These are phyloP conservation scores for Amphichorda felina DNA, from an alignment of 2,329 filamentous ascomycete species.

Conservation along the genomic window DNA sequence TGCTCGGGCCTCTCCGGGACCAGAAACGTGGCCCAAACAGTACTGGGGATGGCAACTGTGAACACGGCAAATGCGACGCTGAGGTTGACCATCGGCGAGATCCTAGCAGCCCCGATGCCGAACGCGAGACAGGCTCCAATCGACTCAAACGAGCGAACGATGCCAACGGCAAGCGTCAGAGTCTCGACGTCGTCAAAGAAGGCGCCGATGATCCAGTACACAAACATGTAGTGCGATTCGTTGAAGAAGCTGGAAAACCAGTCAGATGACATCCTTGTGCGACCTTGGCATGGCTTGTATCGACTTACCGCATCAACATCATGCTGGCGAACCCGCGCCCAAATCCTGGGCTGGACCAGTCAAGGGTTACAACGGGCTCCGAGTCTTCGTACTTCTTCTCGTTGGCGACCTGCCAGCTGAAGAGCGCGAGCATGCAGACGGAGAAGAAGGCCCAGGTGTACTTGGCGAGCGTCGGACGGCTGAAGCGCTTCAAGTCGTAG, in stretches of 20 bases:
- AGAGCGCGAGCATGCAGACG: constrained; percentile 26
- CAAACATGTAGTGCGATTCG: constrained; percentile 29
- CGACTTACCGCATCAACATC: neutral
- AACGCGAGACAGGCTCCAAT: constrained; percentile 33
- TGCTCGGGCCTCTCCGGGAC: constrained; percentile 21
- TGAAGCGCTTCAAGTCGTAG: constrained; percentile 28
- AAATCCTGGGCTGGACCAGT: constrained; percentile 31
- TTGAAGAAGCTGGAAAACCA: constrained; percentile 28
- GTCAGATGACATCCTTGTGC: constrained; percentile 5
- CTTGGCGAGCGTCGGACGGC: constrained; percentile 27
- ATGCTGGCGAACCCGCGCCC: constrained; percentile 33
- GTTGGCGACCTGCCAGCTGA: constrained; percentile 35
- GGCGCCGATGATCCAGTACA: constrained; percentile 22
- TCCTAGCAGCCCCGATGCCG: constrained; percentile 31
- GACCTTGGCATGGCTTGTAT: neutral
- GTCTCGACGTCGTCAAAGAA: constrained; percentile 40
- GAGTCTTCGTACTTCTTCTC: constrained; percentile 30
- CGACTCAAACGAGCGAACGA: constrained; percentile 35
- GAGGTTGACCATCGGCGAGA: constrained; percentile 34
- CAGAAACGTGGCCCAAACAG: constrained; percentile 19
- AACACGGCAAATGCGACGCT: constrained; percentile 36
- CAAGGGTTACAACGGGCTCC: constrained; percentile 24
- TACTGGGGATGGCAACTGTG: constrained; percentile 23
- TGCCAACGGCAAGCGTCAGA: constrained; percentile 32
- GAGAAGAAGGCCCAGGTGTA: constrained; percentile 28